A percentile compares a stretch with the other conserved stretches of the same genome.
These are phyloP conservation scores for Flaveria trinervia DNA, from an alignment of 129 eudicot genomes.

Conservation along the genomic window DNA sequence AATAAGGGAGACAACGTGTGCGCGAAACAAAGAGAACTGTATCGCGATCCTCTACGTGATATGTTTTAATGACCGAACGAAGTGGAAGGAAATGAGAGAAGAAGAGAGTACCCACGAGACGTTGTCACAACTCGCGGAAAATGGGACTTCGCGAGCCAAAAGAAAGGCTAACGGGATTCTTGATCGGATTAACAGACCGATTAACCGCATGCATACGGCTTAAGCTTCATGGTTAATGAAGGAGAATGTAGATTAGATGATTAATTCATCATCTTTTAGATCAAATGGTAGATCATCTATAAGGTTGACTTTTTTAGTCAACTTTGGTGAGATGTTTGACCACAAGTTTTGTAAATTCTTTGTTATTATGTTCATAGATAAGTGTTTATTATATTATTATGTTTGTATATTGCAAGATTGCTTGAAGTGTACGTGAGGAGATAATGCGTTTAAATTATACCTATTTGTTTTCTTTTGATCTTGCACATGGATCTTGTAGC, in stretches of 20 bases:
- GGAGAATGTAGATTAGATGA: conserved; percentile 45
- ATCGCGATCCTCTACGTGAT: conserved; percentile 57
- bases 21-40: conserved; percentile 74
- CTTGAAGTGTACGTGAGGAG: conserved; percentile 10
- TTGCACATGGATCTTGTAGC: conserved; percentile 40
- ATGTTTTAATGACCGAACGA: conserved; percentile 63
- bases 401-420: conserved; percentile 14
- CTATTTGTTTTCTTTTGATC: conserved; percentile 35
- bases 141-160: conserved; percentile 86
- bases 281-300: background rate
- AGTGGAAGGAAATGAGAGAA: conserved; percentile 70
- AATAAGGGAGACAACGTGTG: conserved; percentile 61
- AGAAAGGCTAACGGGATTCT: conserved; percentile 82
- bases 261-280: conserved; percentile 43
- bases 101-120: conserved; percentile 61
- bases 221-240: conserved; percentile 34
- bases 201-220: conserved; percentile 75
- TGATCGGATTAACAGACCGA: conserved; percentile 62
- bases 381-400: background rate
- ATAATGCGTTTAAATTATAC: conserved; percentile 9
- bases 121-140: conserved; percentile 59
- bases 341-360: conserved; percentile 44
- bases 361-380: background rate
- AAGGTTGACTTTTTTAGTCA: conserved; percentile 25
- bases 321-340: conserved; percentile 16